Evolutionary conservation across 2,329 filamentous ascomycete genomes (phyloP).

Genomic region (Colletotrichum magnum): DNA sequence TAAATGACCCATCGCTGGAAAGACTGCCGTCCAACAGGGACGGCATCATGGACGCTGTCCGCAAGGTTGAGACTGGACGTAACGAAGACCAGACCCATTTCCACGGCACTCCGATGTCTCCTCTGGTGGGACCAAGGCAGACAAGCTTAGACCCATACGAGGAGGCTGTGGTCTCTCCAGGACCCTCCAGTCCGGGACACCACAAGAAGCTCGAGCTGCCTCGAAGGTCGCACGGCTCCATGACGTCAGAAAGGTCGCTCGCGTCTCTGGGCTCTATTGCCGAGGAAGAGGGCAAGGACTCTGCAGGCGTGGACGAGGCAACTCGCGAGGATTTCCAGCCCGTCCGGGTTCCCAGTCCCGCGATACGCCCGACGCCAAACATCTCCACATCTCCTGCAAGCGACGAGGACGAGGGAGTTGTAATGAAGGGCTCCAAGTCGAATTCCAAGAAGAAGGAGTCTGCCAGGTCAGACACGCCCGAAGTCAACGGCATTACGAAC

Average conservation of each 20-base stretch:
- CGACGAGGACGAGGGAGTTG: conserved; percentile 60
- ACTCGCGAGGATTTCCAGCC: conserved; percentile 27
- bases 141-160: conserved; percentile 54
- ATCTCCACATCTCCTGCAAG: conserved; percentile 45
- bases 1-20: conserved; percentile 64
- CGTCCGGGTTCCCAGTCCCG: conserved; percentile 49
- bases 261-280: conserved; percentile 62
- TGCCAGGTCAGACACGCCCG: conserved; percentile 7
- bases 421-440: conserved; percentile 46
- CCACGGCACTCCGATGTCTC: conserved; percentile 53
- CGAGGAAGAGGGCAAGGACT: conserved; percentile 52
- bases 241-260: conserved; percentile 52
- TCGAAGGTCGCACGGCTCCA: conserved; percentile 45
- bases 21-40: conserved; percentile 61
- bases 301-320: conserved; percentile 35
- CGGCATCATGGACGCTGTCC: conserved; percentile 61
- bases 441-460: conserved; percentile 33
- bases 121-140: conserved; percentile 51
- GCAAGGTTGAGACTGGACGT: conserved; percentile 61
- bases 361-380: conserved; percentile 42
- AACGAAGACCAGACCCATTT: conserved; percentile 55
- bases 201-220: conserved; percentile 48
- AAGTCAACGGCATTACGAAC: conserved; percentile 28
- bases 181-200: conserved; percentile 51
- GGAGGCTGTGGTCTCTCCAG: conserved; percentile 53